Base-by-base conservation (phyloP, 2,329 filamentous ascomycete genomes). In the Clarireedia hainanense region DNA sequence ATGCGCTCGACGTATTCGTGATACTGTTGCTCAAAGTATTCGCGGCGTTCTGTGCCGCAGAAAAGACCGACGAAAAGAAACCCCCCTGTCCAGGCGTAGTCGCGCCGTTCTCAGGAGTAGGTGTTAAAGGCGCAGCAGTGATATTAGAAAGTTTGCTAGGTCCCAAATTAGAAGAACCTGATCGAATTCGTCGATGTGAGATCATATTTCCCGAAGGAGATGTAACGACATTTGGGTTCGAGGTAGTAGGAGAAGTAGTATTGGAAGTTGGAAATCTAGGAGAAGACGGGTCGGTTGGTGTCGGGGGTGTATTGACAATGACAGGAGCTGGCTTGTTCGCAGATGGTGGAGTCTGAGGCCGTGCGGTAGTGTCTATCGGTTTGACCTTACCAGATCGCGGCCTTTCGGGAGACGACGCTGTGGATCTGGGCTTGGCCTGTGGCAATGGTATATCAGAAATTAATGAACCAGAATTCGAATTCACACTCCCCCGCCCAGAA, bases 1-100 rank as follows among this genome's bases (percentile, higher is more conserved):
- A 79, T 6, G 76, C 73, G 52, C 82, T 76, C 30, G 77, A 76
- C 4, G 78, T 80, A 68, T 84, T 91, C 49, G 83, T 81, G 47
- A 96, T 85, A 48, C 85, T 89, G 60, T 80, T 89, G 63, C 80
- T 89, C 4, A 91, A 70, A 17, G 82, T 84, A 61, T 76, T 90
- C 14, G 91, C 91, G 45, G 92, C 92, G 78, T 87, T 96, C 71
- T 97, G 92, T 17, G 94, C 94, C 47, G 87, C 92, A 42, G 90
- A 92, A 61, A 99, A 83, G 68, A 99, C 88, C 26, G 89, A 91
- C 4, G 90, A 95, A 72, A 99, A 97, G 74, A 99, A 97, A 1
- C 91, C 85, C 39, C 20, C 26, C 42, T 55, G 52, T 30, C 80
- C 76, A 58, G 76, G 51, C 60, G 72, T 59, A 59, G 71, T 71